phyloP scores from a whole-genome alignment of 2,329 filamentous ascomycete species.

The Aspergillus melleus region DNA sequence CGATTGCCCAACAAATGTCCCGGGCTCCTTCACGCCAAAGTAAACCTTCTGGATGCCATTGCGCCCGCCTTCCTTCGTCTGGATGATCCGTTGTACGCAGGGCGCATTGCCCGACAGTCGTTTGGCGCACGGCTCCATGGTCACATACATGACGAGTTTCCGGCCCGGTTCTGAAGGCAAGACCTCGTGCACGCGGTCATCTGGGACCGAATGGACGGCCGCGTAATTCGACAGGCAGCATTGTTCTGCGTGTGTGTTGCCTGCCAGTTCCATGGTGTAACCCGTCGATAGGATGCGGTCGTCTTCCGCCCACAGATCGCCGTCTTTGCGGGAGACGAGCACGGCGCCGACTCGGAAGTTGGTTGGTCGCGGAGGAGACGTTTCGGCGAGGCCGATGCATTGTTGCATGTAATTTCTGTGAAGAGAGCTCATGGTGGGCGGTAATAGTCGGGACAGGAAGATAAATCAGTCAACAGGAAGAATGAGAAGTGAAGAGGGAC shows the following conservation, averaged over 20 bases:
- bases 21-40: constrained; percentile 84
- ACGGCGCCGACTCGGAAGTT: constrained; percentile 96
- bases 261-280: constrained; percentile 84
- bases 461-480: not conserved
- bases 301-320: constrained; percentile 24
- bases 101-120: constrained; percentile 48
- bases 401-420: constrained; percentile 61
- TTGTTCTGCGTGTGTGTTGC: constrained; percentile 97
- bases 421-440: constrained; percentile 20
- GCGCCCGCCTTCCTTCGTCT: constrained; percentile 48
- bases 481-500: not conserved
- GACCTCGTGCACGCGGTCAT: constrained; percentile 44
- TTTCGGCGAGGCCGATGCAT: constrained; percentile 72
- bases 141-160: constrained; percentile 75
- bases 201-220: constrained; percentile 32
- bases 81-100: constrained; percentile 74
- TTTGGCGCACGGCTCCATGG: constrained; percentile 65
- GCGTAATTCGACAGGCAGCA: constrained; percentile 75
- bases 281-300: constrained; percentile 71
- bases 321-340: constrained; percentile 55
- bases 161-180: constrained; percentile 39
- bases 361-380: constrained; percentile 80
- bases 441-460: not conserved
- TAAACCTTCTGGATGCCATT: constrained; percentile 74
- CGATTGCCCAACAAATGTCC: constrained; percentile 84